Conservation (phyloP, 108 stramenopile species). For the Nitzschia sp. region DNA sequence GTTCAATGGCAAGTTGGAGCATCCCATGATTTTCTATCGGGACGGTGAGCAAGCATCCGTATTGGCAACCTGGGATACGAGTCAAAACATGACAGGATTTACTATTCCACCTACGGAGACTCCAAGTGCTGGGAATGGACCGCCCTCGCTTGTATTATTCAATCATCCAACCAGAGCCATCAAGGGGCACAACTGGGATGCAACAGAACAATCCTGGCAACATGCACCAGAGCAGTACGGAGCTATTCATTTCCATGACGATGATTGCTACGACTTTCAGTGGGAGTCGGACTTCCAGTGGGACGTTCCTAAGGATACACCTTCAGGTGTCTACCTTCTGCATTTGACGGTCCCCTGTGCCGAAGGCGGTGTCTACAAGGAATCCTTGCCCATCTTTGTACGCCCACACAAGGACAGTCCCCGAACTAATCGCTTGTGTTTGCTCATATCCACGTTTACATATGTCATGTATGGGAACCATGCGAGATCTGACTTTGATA, state of each 20-base stretch:
- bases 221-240: slow-evolving; percentile 28
- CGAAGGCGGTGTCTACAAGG: not conserved
- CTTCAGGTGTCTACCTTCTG: slow-evolving; percentile 35
- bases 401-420: not conserved
- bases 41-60: not conserved
- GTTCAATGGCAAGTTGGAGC: slow-evolving; percentile 26
- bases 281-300: slow-evolving; percentile 22
- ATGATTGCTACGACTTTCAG: slow-evolving; percentile 24
- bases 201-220: slow-evolving; percentile 27
- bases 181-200: slow-evolving; percentile 28
- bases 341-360: not conserved
- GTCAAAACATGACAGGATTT: slow-evolving; percentile 1
- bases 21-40: slow-evolving; percentile 3
- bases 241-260: slow-evolving; percentile 38
- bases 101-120: slow-evolving; percentile 11
- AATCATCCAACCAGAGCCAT: slow-evolving; percentile 34
- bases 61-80: slow-evolving; percentile 6
- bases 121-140: not conserved
- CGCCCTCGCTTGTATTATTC: slow-evolving; percentile 1
- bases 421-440: not conserved
- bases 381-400: slow-evolving; percentile 21
- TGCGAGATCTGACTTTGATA: slow-evolving; percentile 27
- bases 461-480: slow-evolving; percentile 41
- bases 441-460: slow-evolving; percentile 37
- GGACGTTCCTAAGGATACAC: slow-evolving; percentile 18